These are phyloP conservation scores for Ceratocystis destructans DNA, from an alignment of 2,329 filamentous ascomycete species.

Conservation along the genomic window DNA sequence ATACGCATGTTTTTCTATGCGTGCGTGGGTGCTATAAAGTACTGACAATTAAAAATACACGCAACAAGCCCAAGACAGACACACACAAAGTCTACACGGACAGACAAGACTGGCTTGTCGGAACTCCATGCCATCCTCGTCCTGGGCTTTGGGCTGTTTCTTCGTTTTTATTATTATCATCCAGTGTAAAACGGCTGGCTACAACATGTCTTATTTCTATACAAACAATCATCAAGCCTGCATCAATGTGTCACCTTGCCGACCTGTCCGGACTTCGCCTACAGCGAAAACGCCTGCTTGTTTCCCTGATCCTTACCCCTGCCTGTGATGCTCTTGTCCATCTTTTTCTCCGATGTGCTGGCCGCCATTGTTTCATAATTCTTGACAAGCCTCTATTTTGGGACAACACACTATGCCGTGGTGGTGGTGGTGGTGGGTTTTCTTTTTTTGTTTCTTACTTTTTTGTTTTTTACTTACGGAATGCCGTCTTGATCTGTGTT, in stretches of 20 bases:
- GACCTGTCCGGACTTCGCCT: conserved; percentile 8
- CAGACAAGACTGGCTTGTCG: too few relatives aligned
- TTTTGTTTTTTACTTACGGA: background rate
- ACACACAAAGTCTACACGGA: too few relatives aligned
- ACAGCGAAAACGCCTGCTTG: conserved; percentile 4
- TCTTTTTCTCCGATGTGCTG: background rate
- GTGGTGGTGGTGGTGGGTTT: background rate
- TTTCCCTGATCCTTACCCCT: conserved; percentile 4
- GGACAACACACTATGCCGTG: background rate
- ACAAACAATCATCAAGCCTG: background rate
- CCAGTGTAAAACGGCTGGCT: too few relatives aligned
- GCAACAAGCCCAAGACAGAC: too few relatives aligned
- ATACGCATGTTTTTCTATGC: background rate
- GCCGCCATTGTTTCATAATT: conserved; percentile 7
- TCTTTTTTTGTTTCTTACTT: background rate
- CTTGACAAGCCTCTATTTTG: conserved; percentile 4
- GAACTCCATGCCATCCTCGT: too few relatives aligned
- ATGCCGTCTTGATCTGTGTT: too few relatives aligned
- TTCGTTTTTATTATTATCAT: too few relatives aligned
- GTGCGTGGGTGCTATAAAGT: background rate
- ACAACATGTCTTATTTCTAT: background rate
- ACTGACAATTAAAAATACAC: too few relatives aligned
- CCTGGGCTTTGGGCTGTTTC: too few relatives aligned
- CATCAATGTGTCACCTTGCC: conserved; percentile 6
- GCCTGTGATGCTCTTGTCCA: background rate